These are phyloP conservation scores for Euphorbia lathyris DNA, from an alignment of 345 rosid genomes.

Conservation along the genomic window DNA sequence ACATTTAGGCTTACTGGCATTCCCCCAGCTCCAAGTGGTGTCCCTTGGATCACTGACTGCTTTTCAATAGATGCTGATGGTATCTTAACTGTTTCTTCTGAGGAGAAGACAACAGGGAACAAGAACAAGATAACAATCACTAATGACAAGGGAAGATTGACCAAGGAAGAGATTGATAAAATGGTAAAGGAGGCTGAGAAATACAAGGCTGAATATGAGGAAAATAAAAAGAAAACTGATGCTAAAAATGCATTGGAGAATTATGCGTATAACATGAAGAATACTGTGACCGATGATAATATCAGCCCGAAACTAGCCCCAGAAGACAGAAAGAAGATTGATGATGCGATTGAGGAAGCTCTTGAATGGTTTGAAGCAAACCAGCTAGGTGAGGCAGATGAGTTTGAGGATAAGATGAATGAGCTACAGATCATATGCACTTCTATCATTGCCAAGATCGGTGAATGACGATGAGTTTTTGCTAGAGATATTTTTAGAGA, in stretches of 20 bases:
- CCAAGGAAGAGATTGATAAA: constrained; percentile 20
- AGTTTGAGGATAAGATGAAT: background rate
- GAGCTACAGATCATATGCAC: too few relatives aligned
- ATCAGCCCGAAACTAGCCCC: constrained; percentile 6
- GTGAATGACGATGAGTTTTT: too few relatives aligned
- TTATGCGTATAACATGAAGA: constrained; percentile 20
- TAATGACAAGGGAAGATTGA: constrained; percentile 19
- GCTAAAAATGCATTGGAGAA: constrained; percentile 18
- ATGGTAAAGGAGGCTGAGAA: constrained; percentile 26
- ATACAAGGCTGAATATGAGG: constrained; percentile 24
- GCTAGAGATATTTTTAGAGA: too few relatives aligned
- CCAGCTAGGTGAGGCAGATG: constrained; percentile 11
- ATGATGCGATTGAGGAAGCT: constrained; percentile 20
- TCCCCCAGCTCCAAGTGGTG: constrained; percentile 21
- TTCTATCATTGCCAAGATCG: too few relatives aligned
- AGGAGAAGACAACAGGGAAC: background rate
- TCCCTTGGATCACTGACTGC: constrained; percentile 16
- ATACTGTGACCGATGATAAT: constrained; percentile 16
- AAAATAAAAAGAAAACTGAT: constrained; percentile 16
- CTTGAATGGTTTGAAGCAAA: constrained; percentile 15
- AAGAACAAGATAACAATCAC: constrained; percentile 25
- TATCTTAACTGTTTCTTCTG: too few relatives aligned
- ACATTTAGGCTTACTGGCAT: constrained; percentile 17
- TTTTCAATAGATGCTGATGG: background rate
- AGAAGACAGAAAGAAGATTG: constrained; percentile 20